Base-by-base conservation (phyloP, 2,329 filamentous ascomycete genomes). In the Diaporthe nobilis region DNA sequence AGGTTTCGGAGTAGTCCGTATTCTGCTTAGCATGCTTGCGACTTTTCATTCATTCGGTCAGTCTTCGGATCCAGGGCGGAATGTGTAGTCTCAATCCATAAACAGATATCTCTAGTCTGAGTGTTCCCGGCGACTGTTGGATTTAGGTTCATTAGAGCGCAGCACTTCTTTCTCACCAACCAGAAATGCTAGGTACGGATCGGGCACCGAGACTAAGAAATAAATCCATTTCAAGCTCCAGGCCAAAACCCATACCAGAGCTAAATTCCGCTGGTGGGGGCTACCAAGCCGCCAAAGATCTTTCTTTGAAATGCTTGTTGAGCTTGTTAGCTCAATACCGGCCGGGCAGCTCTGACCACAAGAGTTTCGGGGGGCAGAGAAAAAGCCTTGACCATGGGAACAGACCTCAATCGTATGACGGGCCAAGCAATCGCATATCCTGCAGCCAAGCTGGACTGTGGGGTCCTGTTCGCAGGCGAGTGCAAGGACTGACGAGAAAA, bases 271-370 rank as follows among this genome's bases (percentile, higher is more conserved):
- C 15, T 42, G 31, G 47, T 70, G 49, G 47, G 47, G 47, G 47
- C 31, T n/a, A 25, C 63, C 47, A 53, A 68, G 47, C 47, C 34
- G 34, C 65, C n/a, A 42, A 5, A 55, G 34, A 42, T 42, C 34
- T 8, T 31, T 55, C 65, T 70, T 55, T n/a, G 34, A 42, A 70
- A 42, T 70, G 47, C 65, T 70, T 70, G 65, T 49, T 70, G 65
- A 70, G 65, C 65, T 70, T 55, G 49, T 53, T 17, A 37, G 47
- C 34, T 55, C n/a, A 20, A 37, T 55, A 9, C 7, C 13, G n/a
- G n/a, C 15, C 65, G 49, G 49, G 34, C 49, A 55, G 65, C 65
- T 55, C 31, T 53, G 65, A 53, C 65, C 47, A 12, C 31, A 39
- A 39, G 12, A 68, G 47, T 53, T 42, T 68, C 47, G 49, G 39